These are phyloP conservation scores for Blastosporella zonata DNA, from an alignment of 1,284 basidiomycete species.

Conservation along the genomic window DNA sequence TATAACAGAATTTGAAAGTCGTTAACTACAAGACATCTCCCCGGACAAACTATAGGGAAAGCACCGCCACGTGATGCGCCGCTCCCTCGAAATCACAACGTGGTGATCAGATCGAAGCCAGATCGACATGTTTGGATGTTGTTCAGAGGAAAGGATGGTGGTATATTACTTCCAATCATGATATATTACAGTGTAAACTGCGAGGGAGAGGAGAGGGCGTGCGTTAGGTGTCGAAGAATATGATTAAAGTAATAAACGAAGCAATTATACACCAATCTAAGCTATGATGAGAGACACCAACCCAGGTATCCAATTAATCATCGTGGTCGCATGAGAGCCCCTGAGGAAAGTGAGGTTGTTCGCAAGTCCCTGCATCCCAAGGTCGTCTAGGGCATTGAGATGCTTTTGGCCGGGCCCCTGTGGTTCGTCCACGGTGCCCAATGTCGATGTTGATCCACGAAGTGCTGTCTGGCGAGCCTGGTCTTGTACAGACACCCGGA, in stretches of 20 bases:
- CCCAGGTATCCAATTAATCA: conserved; percentile 73
- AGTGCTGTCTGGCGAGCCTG: conserved; percentile 36
- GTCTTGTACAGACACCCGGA: conserved; percentile 65
- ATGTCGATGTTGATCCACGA: conserved; percentile 60
- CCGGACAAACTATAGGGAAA: conserved; percentile 3
- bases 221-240: conserved; percentile 13
- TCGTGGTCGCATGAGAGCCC: conserved; percentile 56
- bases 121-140: not conserved
- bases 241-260: conserved; percentile 8
- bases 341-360: conserved; percentile 68
- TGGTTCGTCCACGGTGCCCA: conserved; percentile 63
- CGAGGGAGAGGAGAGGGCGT: not conserved
- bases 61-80: conserved; percentile 12
- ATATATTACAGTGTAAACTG: conserved; percentile 5
- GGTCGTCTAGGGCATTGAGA: conserved; percentile 60
- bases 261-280: conserved; percentile 20
- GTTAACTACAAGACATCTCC: conserved; percentile 1
- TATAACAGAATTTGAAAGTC: conserved; percentile 1
- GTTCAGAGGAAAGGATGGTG: not conserved
- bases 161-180: conserved; percentile 12
- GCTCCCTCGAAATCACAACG: not conserved
- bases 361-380: conserved; percentile 68
- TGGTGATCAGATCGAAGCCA: conserved; percentile 3
- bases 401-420: conserved; percentile 42
- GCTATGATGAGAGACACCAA: conserved; percentile 40